Percentiles rank a stretch among this genome's conserved stretches.
Conservation (phyloP, 352 stramenopile species). For the Blastocystis sp. region DNA sequence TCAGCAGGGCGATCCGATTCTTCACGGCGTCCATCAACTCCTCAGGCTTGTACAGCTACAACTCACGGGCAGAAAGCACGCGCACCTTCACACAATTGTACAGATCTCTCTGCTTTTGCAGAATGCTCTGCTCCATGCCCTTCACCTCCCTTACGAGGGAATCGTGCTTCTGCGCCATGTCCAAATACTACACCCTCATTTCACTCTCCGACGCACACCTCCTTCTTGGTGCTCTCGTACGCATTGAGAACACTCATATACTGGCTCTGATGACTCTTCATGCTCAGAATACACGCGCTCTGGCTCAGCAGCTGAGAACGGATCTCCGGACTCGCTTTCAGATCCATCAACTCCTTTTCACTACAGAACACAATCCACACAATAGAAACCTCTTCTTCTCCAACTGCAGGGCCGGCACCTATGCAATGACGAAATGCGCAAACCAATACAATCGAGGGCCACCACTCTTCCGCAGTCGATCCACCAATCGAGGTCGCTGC, state of each 20-base stretch:
- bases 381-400: background rate
- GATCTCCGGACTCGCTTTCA: background rate
- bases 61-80: background rate
- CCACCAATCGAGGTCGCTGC: background rate
- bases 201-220: background rate
- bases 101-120: background rate
- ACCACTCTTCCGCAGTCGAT: background rate
- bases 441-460: background rate
- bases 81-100: background rate
- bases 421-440: background rate
- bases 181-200: constrained; percentile 13
- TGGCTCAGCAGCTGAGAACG: background rate
- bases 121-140: background rate
- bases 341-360: background rate
- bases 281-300: background rate
- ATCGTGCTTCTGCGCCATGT: background rate
- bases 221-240: background rate
- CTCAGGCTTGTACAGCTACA: constrained; percentile 13
- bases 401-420: background rate
- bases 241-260: background rate
- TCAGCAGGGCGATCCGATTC: background rate
- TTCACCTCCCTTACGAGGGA: background rate
- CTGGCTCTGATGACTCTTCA: background rate
- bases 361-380: background rate
- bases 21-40: constrained; percentile 6